Conservation (phyloP, 2,329 filamentous ascomycete genomes). For the Aspergillus awamori region DNA sequence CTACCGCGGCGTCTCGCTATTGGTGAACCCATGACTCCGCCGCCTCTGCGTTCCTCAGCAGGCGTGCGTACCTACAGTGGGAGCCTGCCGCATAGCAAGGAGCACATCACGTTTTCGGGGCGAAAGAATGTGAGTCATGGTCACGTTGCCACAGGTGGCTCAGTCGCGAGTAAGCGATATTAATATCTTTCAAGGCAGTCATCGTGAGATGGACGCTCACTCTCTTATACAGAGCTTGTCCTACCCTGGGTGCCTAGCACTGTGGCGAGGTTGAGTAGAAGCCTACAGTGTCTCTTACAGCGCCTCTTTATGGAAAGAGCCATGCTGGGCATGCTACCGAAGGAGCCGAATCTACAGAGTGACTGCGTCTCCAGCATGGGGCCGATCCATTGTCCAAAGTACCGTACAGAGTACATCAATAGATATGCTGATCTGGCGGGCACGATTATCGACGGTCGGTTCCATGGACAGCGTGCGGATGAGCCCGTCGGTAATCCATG, state of each 20-base stretch:
- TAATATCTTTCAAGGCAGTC: neutral
- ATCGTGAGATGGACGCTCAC: neutral
- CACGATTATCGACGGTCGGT: neutral
- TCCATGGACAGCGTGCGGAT: slow-evolving; percentile 11
- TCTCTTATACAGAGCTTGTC: neutral
- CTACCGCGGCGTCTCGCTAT: neutral
- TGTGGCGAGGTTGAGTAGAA: neutral
- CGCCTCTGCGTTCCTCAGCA: neutral
- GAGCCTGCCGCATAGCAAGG: slow-evolving; percentile 4
- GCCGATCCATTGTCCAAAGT: neutral
- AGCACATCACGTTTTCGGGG: neutral
- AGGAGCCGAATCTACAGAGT: neutral
- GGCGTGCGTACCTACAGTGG: slow-evolving; percentile 1
- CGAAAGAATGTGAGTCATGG: slow-evolving; percentile 5
- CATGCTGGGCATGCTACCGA: neutral
- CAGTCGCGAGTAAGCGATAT: slow-evolving; percentile 6
- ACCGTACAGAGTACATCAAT: neutral
- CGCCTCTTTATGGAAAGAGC: neutral
- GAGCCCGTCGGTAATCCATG: slow-evolving; percentile 5
- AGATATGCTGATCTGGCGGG: neutral
- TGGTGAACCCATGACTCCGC: neutral
- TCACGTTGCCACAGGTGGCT: slow-evolving; percentile 9
- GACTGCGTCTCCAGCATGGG: neutral
- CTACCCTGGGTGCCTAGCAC: neutral
- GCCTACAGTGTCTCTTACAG: neutral